A percentile compares a stretch with the other conserved stretches of the same genome.
Conservation (phyloP, 129 eudicot species). For the Saposhnikovia divaricata region DNA sequence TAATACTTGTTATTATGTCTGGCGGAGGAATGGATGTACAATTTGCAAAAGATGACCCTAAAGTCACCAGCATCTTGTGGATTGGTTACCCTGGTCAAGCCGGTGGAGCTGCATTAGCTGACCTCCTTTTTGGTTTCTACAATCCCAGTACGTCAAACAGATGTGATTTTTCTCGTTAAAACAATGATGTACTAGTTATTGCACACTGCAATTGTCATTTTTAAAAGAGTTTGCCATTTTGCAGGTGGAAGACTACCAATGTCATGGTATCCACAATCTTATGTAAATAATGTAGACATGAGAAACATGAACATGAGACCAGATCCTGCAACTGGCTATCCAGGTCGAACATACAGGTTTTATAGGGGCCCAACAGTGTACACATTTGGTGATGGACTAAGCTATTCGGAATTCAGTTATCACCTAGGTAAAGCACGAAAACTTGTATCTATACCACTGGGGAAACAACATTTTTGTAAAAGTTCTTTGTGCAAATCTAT, state of each 20-base stretch:
- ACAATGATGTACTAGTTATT: neutral
- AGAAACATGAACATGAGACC: slow-evolving; percentile 97
- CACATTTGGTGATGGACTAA: slow-evolving; percentile 73
- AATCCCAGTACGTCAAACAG: slow-evolving; percentile 8
- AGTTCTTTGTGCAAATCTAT: slow-evolving; percentile 56
- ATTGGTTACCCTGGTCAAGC: slow-evolving; percentile 54
- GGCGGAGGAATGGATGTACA: slow-evolving; percentile 62
- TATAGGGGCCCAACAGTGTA: slow-evolving; percentile 76
- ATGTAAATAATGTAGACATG: slow-evolving; percentile 63
- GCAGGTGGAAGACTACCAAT: slow-evolving; percentile 93
- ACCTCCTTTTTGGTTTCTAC: slow-evolving; percentile 8
- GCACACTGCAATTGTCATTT: neutral
- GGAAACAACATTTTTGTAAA: slow-evolving; percentile 50
- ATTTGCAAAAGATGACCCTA: slow-evolving; percentile 51
- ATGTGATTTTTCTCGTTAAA: neutral
- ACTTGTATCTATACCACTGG: slow-evolving; percentile 43
- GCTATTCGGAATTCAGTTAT: slow-evolving; percentile 52
- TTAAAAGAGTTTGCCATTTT: neutral
- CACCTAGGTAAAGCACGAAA: slow-evolving; percentile 54
- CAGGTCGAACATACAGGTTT: slow-evolving; percentile 87
- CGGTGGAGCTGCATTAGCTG: slow-evolving; percentile 13
- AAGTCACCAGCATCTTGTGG: slow-evolving; percentile 56
- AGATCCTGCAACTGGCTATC: slow-evolving; percentile 74
- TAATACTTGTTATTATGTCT: slow-evolving; percentile 67
- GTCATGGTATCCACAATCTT: slow-evolving; percentile 94